Evolutionary conservation across 371 early-diverging fungal species (phyloP), one percentile per base, ranked within the genome.

Genomic region (Syncephalis plumigaleata): DNA sequence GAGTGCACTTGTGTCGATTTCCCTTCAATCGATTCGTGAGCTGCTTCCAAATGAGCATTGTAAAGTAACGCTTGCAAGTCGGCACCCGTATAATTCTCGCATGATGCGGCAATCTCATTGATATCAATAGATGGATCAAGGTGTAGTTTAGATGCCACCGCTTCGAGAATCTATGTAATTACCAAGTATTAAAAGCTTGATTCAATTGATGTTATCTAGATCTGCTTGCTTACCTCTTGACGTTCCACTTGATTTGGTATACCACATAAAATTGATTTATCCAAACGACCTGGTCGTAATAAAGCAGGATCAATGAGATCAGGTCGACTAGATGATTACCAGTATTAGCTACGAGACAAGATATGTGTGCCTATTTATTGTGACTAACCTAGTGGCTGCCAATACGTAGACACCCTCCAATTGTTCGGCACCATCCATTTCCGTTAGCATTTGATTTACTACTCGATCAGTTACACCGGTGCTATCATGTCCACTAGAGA

Each of bases 291-390:
- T 23, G 99, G 98, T 24, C 99, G 81, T 37, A 91, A 71, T 51
- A 99, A 71, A 0, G 99, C 99, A 22, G 91, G 87, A 64, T 99
- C 99, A 47, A 98, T 80, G n/a, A 96, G 75, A 57, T 98, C 98
- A 25, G 98, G 97, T n/a, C 93, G 86, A 66, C 98, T 98, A 61
- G 2, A 51, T 22, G 15, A 44, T 23, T 55, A 44, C 62, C n/a
- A 57, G n/a, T 39, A 42, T 17, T n/a, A 5, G 39, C 26, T 22
- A 23, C 42, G 27, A 24, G 44, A 40, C 17, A 25, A 13, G 9
- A 5, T 47, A 11, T 1, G 1, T 11, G 36, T n/a, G 27, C 17
- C 45, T 66, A 65, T 2, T 65, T 44, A 8, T 21, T 23, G 4
- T 5, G 42, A 59, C 51, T 52, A 66, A 73, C 68, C 89, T 90